Evolutionary conservation across 208 protist genomes (phyloP).

Genomic region (Willaertia magna): DNA sequence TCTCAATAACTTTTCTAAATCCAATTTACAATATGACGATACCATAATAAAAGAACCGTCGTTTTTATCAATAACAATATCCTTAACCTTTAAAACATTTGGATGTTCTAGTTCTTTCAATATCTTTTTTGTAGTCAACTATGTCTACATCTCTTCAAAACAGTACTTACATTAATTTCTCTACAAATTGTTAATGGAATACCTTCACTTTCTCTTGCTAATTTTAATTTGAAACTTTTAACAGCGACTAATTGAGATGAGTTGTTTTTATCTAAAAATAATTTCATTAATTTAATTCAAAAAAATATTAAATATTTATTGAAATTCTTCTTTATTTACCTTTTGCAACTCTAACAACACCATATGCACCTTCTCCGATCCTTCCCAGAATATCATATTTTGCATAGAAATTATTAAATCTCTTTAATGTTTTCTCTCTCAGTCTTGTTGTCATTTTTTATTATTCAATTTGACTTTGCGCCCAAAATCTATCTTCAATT

Average conservation of each 20-base stretch:
- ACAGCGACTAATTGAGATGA: background rate
- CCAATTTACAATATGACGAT: background rate
- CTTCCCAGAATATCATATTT: background rate
- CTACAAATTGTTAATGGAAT: background rate
- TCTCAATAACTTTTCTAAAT: background rate
- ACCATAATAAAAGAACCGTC: background rate
- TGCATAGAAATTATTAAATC: background rate
- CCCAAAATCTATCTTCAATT: too few relatives aligned
- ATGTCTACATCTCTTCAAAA: background rate
- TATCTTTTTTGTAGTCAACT: too few relatives aligned
- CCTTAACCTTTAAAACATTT: background rate
- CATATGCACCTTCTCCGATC: background rate
- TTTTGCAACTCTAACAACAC: too few relatives aligned
- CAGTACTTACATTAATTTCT: background rate
- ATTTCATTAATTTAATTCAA: too few relatives aligned
- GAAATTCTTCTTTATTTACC: too few relatives aligned
- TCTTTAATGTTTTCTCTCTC: background rate
- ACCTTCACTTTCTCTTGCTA: background rate
- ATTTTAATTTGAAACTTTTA: slow-evolving; percentile 1
- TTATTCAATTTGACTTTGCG: too few relatives aligned
- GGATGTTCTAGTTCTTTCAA: background rate
- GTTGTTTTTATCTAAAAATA: too few relatives aligned
- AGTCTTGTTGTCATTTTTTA: background rate
- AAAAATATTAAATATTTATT: too few relatives aligned
- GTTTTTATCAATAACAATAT: background rate